These are phyloP conservation scores for Piloderma croceum DNA, from an alignment of 768 basidiomycete genomes.

Conservation along the genomic window DNA sequence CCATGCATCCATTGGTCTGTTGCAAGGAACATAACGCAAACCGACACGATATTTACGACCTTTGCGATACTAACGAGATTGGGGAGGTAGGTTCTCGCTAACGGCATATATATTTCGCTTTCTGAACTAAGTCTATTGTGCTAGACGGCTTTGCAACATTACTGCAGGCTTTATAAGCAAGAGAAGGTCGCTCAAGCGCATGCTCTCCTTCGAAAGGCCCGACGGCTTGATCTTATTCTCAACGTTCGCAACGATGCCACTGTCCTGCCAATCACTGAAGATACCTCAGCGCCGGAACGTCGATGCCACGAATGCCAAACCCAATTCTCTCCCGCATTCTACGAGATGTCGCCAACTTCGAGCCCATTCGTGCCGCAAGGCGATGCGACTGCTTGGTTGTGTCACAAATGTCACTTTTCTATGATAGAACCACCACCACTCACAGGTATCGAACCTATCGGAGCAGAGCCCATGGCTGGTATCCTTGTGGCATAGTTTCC, in stretches of 20 bases:
- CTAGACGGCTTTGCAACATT: slow-evolving; percentile 88
- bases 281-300: slow-evolving; percentile 14
- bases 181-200: slow-evolving; percentile 68
- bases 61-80: slow-evolving; percentile 81
- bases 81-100: slow-evolving; percentile 55
- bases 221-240: slow-evolving; percentile 71
- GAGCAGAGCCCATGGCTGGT: slow-evolving; percentile 17
- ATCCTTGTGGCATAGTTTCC: slow-evolving; percentile 32
- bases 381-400: slow-evolving; percentile 28
- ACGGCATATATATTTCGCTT: background rate
- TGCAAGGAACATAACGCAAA: slow-evolving; percentile 72
- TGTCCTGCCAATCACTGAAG: slow-evolving; percentile 3
- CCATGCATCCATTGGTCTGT: slow-evolving; percentile 70
- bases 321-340: slow-evolving; percentile 72
- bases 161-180: slow-evolving; percentile 80
- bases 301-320: slow-evolving; percentile 61
- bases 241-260: slow-evolving; percentile 38
- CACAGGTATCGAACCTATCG: slow-evolving; percentile 16
- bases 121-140: slow-evolving; percentile 3
- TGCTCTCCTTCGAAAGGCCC: slow-evolving; percentile 83
- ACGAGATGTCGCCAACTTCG: slow-evolving; percentile 33
- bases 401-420: slow-evolving; percentile 45
- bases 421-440: slow-evolving; percentile 46
- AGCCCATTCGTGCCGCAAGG: slow-evolving; percentile 18
- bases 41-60: slow-evolving; percentile 67